Evolutionary conservation across 116 monocot genomes (phyloP), one percentile per base, ranked within the genome.

Genomic region (Phalaenopsis hybrid): DNA sequence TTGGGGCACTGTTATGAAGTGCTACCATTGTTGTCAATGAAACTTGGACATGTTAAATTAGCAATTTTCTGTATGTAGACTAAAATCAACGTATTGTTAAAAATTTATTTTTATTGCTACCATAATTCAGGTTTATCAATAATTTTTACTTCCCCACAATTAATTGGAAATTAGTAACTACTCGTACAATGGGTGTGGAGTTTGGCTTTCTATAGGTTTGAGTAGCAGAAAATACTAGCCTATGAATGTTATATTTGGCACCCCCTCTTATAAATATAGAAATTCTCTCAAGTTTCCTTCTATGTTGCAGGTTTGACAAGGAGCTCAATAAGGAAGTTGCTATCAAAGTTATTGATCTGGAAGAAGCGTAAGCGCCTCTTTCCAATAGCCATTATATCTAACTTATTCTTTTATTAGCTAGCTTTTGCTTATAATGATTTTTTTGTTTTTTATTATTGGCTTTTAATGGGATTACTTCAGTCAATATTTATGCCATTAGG

Each of bases 281-380:
- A 18, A 16, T 58, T 79, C 48, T 79, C 15, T 79, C 70, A 58
- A 79, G 2, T 80, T 75, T 31, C 0, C 31, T 23, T 23, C 72
- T 77, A 52, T 12, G 1, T 68, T 94, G 79, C 86, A 96, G 96
- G 73, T 91, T 91, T 84, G 96, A 96, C 85, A 93, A 90, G 86
- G 93, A 96, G 79, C 81, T 90, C 63, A 91, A 90, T 80, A 96
- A 93, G 57, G 93, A 91, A 80, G 96, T 96, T 76, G 96, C 96
- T 55, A 96, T 96, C 78, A 96, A 96, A 87, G 91, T 93, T 79
- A 96, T 96, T 78, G 96, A 96, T 82, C 78, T 96, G 63, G 96
- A 96, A 88, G 96, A 96, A 96, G 90, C 96, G 96, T 96, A 82
- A 93, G 96, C 88, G 28, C 46, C 67, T 79, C 33, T 52, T 75